Evolutionary conservation across 106 monocot genomes (phyloP).

Genomic region (Phalaenopsis equestris): DNA sequence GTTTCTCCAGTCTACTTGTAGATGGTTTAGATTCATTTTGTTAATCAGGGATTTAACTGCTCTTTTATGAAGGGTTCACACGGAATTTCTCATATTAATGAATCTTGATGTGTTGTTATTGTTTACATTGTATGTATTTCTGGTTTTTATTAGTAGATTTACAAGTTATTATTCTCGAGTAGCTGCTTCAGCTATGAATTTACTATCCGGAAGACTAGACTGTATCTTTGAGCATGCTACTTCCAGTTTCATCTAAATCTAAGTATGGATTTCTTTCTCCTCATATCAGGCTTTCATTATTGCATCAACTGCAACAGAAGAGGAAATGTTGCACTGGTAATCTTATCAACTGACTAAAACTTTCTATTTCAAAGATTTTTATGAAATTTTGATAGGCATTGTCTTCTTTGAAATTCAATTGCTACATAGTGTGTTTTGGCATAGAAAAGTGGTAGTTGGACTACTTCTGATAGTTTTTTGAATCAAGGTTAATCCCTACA

Average conservation of each 20-base stretch:
- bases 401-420: not conserved
- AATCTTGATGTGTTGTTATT: not conserved
- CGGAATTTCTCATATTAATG: not conserved
- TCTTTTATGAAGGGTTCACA: not conserved
- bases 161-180: not conserved
- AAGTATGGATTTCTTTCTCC: not conserved
- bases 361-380: not conserved
- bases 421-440: too few species aligned
- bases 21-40: not conserved
- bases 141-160: not conserved
- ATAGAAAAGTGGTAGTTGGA: not conserved
- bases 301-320: constrained; percentile 95
- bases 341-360: not conserved
- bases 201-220: not conserved
- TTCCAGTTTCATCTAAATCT: not conserved
- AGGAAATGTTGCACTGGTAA: constrained; percentile 96
- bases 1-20: not conserved
- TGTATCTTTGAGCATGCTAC: not conserved
- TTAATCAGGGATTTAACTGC: not conserved
- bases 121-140: not conserved
- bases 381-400: not conserved
- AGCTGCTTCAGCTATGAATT: not conserved
- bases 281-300: constrained; percentile 83
- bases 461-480: not conserved
- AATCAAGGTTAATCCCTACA: not conserved